Base-by-base conservation (phyloP, 2,329 filamentous ascomycete genomes). In the Fusarium sp. region DNA sequence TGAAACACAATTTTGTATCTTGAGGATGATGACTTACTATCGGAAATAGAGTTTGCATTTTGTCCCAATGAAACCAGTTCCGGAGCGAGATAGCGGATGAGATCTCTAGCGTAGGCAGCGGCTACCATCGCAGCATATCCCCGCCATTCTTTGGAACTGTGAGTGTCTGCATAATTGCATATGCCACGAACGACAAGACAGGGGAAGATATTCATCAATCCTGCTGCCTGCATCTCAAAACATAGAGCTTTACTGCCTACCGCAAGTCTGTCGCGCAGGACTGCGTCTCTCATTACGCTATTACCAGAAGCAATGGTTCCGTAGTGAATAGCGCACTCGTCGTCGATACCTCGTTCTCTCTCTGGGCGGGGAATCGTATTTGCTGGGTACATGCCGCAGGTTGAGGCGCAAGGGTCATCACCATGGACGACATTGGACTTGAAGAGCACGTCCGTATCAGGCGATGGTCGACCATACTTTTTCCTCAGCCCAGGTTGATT, bases 91-190 rank as follows among this genome's bases (percentile, higher is more conserved):
- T 26, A 43, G 8, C 40, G 17, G 14, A 55, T n/a, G 32, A 50
- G 37, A 26, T 50, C 28, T 17, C 30, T 52, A 11, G 73, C 71
- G 41, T 69, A 74, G 8, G 74, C 75, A 1, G 78, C 78, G 1
- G 79, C 78, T 1, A 71, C 70, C 4, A 69, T 67, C 1, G 79
- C 77, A 1, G 79, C 79, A 64, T 78, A 80, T 1, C 43, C 26
- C 32, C 79, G 76, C 79, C 78, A 81, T 3, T n/a, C 26, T 11
- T 81, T 75, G 24, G 75, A 76, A 61, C 80, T 81, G 52, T 81
- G 78, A 0, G 71, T 75, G 57, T 82, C 79, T 7, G 77, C 74
- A 43, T 80, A 81, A 51, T 80, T 76, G 30, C 75, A 81, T 6
- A 81, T 78, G 0, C 79, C 79, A 26, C 77, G 73, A n/a, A 82